Evolutionary conservation across 177 flowering plant species (phyloP).

Genomic region (Vitis hybrid): DNA sequence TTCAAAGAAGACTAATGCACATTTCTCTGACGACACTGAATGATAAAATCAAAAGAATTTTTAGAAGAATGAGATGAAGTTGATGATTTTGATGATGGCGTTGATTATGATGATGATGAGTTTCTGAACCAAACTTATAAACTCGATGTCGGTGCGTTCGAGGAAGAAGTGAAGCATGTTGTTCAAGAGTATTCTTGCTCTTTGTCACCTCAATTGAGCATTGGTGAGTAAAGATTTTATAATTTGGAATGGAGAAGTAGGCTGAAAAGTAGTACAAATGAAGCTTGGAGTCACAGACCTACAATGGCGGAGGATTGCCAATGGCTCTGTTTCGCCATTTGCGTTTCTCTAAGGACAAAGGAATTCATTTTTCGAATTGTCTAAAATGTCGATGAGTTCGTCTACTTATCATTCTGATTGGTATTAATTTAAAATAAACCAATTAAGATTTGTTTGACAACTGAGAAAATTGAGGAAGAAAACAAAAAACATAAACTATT

Average conservation of each 20-base stretch:
- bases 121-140: conserved; percentile 16
- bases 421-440: conserved; percentile 19
- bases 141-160: conserved; percentile 46
- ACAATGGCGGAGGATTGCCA: conserved; percentile 41
- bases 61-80: conserved; percentile 15
- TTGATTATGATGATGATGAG: conserved; percentile 18
- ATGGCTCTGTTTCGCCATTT: conserved; percentile 83
- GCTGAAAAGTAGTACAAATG: conserved; percentile 76
- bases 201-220: conserved; percentile 41
- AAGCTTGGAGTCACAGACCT: background rate
- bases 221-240: conserved; percentile 34
- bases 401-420: conserved; percentile 46
- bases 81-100: conserved; percentile 17
- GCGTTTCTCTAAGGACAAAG: conserved; percentile 79
- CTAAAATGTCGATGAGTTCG: conserved; percentile 35
- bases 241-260: conserved; percentile 24
- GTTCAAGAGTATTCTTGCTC: conserved; percentile 45
- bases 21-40: background rate
- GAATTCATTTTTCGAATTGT: conserved; percentile 42
- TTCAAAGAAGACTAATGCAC: background rate
- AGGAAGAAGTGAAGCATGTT: conserved; percentile 50
- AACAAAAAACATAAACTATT: background rate
- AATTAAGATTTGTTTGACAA: background rate
- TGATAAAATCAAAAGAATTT: conserved; percentile 4
- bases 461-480: background rate